Evolutionary conservation across 1,139 yeast species (phyloP).

Genomic region (Lodderomyces parapsilosis): DNA sequence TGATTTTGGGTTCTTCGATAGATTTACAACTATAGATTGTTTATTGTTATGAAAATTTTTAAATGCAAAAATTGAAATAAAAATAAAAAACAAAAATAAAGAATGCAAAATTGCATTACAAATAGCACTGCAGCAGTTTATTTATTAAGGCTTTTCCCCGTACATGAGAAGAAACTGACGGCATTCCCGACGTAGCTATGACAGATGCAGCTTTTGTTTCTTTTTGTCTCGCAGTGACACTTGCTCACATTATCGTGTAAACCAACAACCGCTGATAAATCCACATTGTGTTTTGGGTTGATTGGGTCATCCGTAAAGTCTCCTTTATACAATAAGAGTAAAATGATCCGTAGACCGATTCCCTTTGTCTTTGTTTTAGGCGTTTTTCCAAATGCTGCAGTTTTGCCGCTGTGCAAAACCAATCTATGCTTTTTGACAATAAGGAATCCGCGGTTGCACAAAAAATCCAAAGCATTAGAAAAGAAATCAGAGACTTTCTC

Average conservation of each 20-base stretch:
- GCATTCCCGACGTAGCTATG: no score
- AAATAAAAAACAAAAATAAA: no score
- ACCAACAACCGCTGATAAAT: no score
- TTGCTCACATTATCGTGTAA: neutral
- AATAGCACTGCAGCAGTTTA: no score
- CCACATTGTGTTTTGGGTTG: neutral
- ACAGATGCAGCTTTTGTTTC: no score
- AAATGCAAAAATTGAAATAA: no score
- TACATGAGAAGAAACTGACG: no score
- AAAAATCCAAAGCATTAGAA: neutral
- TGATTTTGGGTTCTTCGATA: neutral
- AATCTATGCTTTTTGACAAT: no score
- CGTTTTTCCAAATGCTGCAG: neutral
- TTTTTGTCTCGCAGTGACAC: no score
- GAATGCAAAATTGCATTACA: no score
- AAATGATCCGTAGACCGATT: neutral
- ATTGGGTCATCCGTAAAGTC: neutral
- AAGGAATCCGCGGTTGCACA: neutral
- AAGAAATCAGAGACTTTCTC: neutral
- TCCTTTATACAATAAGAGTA: neutral
- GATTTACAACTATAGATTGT: neutral
- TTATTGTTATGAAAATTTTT: neutral
- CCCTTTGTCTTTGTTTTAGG: neutral
- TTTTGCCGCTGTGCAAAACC: neutral
- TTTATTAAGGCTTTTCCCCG: no score